Evolutionary conservation across 2,329 filamentous ascomycete genomes (phyloP), one percentile per base, ranked within the genome.

Genomic region (Colletotrichum lentis): DNA sequence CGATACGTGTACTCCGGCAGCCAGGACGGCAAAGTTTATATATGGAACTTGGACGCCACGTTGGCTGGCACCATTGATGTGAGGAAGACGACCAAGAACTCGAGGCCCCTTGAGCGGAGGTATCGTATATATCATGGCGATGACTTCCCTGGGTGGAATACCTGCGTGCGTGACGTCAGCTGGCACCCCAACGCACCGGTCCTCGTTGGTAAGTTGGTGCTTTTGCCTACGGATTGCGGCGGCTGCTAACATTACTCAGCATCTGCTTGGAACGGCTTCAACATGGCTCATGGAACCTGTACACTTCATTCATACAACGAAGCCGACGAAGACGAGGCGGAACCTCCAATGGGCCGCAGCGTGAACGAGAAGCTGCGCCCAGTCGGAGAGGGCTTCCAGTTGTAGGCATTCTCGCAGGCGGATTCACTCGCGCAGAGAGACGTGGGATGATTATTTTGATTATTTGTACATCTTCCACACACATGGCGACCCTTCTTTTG

Each of bases 21-120:
- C 73, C 89, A 93, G 71, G 93, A 97, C 72, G 96, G 96, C 56
- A 91, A 91, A 67, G 91, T 97, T 0, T 95, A 94, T 73, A 87
- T 98, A 49, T 99, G 92, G 86, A 98, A 98, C 76, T 82, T 98
- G 79, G 94, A 99, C 76, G 94, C 93, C 39, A 97, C 94, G 0
- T 75, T 92, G 12, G 93, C 92, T 0, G 88, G 86, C 5, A 88
- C 86, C 49, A 90, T 99, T 53, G 89, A 98, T 76, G 94, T 97
- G 7, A 85, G 87, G 50, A 80, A 85, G 69, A 89, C 91, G 1
- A 96, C 93, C 0, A 82, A 83, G 67, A 84, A 88, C 71, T 86
- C 87, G 11, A 82, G 90, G 46, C 86, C 88, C 1, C 80, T 82
- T 14, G 85, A 87, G 35, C 77, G 83, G 3, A 81, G 82, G 46